Conservation (phyloP, 768 basidiomycete species). For the Mycena filopes region DNA sequence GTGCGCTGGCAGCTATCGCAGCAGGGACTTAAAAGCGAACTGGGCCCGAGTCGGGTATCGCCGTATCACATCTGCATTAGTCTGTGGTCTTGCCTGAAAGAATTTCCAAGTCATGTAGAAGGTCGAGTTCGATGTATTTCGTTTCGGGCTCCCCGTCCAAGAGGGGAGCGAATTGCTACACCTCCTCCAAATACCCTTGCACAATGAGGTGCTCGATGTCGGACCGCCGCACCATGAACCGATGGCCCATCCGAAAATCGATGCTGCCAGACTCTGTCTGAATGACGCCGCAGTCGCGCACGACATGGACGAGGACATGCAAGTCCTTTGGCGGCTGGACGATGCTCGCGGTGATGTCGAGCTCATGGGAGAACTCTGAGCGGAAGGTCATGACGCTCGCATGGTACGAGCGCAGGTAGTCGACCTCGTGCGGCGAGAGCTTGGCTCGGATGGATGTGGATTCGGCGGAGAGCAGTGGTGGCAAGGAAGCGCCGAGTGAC, state of each 20-base stretch:
- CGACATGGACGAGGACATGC: constrained; percentile 87
- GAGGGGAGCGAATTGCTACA: no score
- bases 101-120: no score
- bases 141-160: no score
- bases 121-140: no score
- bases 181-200: constrained; percentile 92
- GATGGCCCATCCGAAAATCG: constrained; percentile 89
- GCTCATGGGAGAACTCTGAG: constrained; percentile 83
- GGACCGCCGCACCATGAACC: constrained; percentile 87
- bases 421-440: constrained; percentile 83
- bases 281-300: constrained; percentile 92
- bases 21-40: no score
- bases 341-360: constrained; percentile 89
- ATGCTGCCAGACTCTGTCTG: constrained; percentile 92
- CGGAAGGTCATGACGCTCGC: constrained; percentile 86
- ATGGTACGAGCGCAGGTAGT: constrained; percentile 87
- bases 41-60: no score
- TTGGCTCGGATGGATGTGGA: constrained; percentile 71
- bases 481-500: constrained; percentile 87
- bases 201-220: constrained; percentile 96
- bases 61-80: no score
- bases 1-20: no score
- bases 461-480: constrained; percentile 71
- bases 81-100: no score
- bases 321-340: constrained; percentile 88